Base-by-base conservation (phyloP, 2,329 filamentous ascomycete genomes). In the Beauveria pseudobassiana region DNA sequence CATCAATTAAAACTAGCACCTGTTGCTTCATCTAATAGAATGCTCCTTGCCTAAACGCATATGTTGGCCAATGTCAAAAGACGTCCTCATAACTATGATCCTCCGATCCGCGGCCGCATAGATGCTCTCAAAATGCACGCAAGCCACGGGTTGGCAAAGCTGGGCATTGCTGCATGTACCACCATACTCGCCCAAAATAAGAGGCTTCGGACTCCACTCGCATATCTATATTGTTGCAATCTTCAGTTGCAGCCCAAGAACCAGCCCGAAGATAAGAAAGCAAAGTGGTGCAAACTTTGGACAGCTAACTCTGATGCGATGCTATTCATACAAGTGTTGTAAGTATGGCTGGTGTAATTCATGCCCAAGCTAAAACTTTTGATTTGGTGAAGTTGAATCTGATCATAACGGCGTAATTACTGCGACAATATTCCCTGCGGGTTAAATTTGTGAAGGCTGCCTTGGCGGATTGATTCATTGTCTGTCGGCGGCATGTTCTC, bases 401-500 rank as follows among this genome's bases (percentile, higher is more conserved):
- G 50, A 45, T 61, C 50, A 42, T 54, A 49, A 61, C 50, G 50
- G 26, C 59, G 50, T 61, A 42, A 49, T 54, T 59, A 59, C 50
- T 48, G 49, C 38, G 55, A 56, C 57, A 59, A 55, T 38, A 63
- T 59, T 42, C 48, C 51, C 52, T 57, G 63, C 54, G 48, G 22
- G 34, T 65, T 63, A 63, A 48, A 42, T 50, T 49, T 59, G 43
- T 52, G 48, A 43, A 63, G 55, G 53, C 59, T 65, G 67, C 26
- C 62, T 55, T 54, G 34, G 24, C 46, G 54, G 26, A 43, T 45
- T 6, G 42, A 45, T 5, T 56, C 50, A 18, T 40, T 51, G 54
- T 63, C 54, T 0, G 74, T 73, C 34, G 75, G 75, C 12, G 72
- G 69, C 64, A 78, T 77, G 70, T 79, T 76, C 46, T 73, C 74